Base-by-base conservation (phyloP, 208 protist genomes). In the Trypanosoma conorhini region DNA sequence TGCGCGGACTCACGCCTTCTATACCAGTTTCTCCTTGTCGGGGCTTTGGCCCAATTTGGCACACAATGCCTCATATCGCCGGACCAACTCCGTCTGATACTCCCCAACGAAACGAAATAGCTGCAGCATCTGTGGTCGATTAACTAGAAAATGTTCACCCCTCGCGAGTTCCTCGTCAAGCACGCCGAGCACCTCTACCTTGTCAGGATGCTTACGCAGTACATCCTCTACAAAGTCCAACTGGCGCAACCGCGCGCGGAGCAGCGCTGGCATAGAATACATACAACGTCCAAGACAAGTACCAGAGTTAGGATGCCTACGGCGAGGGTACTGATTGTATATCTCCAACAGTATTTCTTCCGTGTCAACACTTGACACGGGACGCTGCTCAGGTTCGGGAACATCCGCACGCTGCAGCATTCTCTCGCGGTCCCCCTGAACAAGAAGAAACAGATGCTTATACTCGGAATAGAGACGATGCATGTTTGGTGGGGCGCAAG, bases 101-200 rank as follows among this genome's bases (percentile, higher is more conserved):
- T 86, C 79, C 3, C 87, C 91, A 7, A 92, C 79, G 81, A 93
- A 96, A 54, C 91, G 87, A 70, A 96, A 96, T 8, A 79, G 55
- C 26, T 74, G 55, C 26, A 51, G 57, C 48, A 26, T 62, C 2
- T 40, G 44, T 35, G 15, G 19, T 5, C 15, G 21, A 19, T 62
- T 19, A 26, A 13, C 19, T 28, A 5, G 21, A 54, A 19, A 48
- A 8, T 33, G 24, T 17, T 65, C 35, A 26, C 30, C 0, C 15
- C 81, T 79, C n/a, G 66, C 15, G 7, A 76, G 35, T 35, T 71
- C 67, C 24, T 68, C 65, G 35, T 70, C 72, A 50, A 69, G 10
- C 59, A 22, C 35, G 21, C 55, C 35, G 0, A 93, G 52, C 8
- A 89, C 21, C 73, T 87, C 88, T 30, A 96, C 87, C 61, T 88